These are phyloP conservation scores for Cyclotella atomus DNA, from an alignment of 108 stramenopile genomes.

Conservation along the genomic window DNA sequence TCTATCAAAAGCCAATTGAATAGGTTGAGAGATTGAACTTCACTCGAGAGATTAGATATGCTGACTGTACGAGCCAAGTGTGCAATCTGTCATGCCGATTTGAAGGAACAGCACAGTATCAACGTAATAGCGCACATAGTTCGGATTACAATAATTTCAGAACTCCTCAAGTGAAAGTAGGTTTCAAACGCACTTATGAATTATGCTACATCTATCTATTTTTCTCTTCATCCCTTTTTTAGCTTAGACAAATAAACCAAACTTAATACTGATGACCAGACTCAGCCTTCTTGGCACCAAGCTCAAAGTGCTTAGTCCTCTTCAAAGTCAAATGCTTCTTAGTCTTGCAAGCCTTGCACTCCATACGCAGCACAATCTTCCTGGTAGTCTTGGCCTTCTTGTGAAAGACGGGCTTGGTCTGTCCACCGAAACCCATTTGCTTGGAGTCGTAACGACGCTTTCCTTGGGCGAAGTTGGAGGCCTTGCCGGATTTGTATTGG, in stretches of 20 bases:
- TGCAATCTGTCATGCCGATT: too few relatives aligned
- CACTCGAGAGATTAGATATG: background rate
- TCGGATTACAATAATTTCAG: too few relatives aligned
- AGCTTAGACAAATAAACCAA: background rate
- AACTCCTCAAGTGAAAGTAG: too few relatives aligned
- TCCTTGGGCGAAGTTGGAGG: slow-evolving; percentile 99
- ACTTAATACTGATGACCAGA: slow-evolving; percentile 96
- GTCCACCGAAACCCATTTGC: slow-evolving; percentile 99
- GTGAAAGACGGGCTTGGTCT: slow-evolving; percentile 99
- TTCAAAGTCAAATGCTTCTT: slow-evolving; percentile 98
- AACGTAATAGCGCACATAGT: too few relatives aligned
- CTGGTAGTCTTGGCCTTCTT: slow-evolving; percentile 99
- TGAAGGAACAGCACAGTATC: too few relatives aligned
- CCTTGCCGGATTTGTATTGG: slow-evolving; percentile 99
- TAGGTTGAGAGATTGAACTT: slow-evolving; percentile 5
- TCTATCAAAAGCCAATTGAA: slow-evolving; percentile 8
- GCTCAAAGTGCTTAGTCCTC: slow-evolving; percentile 99
- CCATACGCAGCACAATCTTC: slow-evolving; percentile 98
- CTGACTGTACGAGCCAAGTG: background rate
- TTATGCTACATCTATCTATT: background rate
- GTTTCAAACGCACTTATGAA: background rate
- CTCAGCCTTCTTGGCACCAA: slow-evolving; percentile 98
- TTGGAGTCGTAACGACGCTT: slow-evolving; percentile 99
- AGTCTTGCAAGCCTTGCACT: slow-evolving; percentile 99
- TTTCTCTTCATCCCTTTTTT: background rate